A percentile compares a stretch with the other conserved stretches of the same genome.
Conservation (phyloP, 768 basidiomycete species). For the Tricholoma terreum region DNA sequence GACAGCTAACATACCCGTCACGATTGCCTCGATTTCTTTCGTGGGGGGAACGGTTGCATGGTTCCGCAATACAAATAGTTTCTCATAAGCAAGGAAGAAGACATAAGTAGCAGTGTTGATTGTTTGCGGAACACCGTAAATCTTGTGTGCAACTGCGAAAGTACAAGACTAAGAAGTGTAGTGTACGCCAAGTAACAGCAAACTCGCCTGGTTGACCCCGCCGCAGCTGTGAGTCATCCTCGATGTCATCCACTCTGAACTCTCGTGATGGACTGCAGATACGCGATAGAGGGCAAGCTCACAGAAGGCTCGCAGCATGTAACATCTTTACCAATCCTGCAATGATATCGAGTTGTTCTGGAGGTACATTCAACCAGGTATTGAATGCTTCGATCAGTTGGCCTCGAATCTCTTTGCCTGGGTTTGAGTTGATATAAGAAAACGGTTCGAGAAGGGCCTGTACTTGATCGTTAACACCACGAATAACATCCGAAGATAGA, state of each 20-base stretch:
- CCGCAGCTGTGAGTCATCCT: conserved; percentile 85
- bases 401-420: conserved; percentile 90
- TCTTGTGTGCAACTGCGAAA: conserved; percentile 79
- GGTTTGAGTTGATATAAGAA: conserved; percentile 75
- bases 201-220: conserved; percentile 75
- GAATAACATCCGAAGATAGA: not conserved
- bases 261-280: not conserved
- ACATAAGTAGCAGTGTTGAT: conserved; percentile 98
- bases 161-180: not conserved
- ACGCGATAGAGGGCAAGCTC: conserved; percentile 18
- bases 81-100: conserved; percentile 90
- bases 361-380: conserved; percentile 80
- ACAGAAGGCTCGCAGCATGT: conserved; percentile 93
- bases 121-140: conserved; percentile 94
- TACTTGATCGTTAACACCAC: not conserved
- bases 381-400: conserved; percentile 94
- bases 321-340: conserved; percentile 87
- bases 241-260: conserved; percentile 70
- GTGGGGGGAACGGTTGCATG: conserved; percentile 23
- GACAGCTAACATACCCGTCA: conserved; percentile 54
- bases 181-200: not conserved
- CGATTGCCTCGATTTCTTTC: conserved; percentile 60
- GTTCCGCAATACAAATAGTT: conserved; percentile 62
- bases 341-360: conserved; percentile 67
- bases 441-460: conserved; percentile 80